phyloP scores from a whole-genome alignment of 805 yeast species.

The Pichia exigua region DNA sequence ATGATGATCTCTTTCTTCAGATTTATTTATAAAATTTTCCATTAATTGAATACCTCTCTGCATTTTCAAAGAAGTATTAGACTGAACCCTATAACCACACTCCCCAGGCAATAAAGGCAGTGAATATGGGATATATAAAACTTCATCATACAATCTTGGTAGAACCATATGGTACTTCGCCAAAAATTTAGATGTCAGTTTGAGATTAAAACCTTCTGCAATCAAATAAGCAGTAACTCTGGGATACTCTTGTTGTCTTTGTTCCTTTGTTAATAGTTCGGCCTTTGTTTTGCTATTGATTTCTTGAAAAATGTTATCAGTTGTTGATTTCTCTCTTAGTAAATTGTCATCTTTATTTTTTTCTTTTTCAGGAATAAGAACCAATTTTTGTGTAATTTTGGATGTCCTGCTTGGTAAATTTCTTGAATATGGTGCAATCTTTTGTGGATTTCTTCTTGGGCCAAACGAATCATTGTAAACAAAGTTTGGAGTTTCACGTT shows the following conservation, averaged over 20 bases:
- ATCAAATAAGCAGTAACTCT: slow-evolving; percentile 89
- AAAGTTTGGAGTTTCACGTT: slow-evolving; percentile 23
- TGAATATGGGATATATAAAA: slow-evolving; percentile 83
- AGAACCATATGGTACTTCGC: slow-evolving; percentile 68
- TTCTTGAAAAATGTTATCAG: slow-evolving; percentile 29
- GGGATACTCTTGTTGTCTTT: slow-evolving; percentile 56
- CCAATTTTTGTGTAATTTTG: slow-evolving; percentile 78
- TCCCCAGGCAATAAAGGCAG: slow-evolving; percentile 82
- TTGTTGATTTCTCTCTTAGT: slow-evolving; percentile 20
- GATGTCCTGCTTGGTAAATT: slow-evolving; percentile 69
- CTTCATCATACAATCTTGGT: slow-evolving; percentile 86
- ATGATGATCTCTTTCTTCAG: slow-evolving; percentile 86
- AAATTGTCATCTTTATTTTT: slow-evolving; percentile 4
- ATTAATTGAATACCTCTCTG: slow-evolving; percentile 39
- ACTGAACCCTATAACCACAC: slow-evolving; percentile 67
- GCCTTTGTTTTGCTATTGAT: slow-evolving; percentile 33
- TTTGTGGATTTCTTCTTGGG: slow-evolving; percentile 12
- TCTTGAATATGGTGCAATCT: slow-evolving; percentile 43
- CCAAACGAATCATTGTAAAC: slow-evolving; percentile 15
- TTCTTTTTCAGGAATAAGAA: slow-evolving; percentile 66
- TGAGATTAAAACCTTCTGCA: slow-evolving; percentile 71
- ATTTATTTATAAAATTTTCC: slow-evolving; percentile 70
- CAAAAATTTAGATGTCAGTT: slow-evolving; percentile 55
- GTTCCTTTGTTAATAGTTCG: slow-evolving; percentile 51
- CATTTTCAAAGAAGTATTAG: slow-evolving; percentile 46